Evolutionary conservation across 2,329 filamentous ascomycete genomes (phyloP).

Genomic region (Chrysosphaeria jannelii): DNA sequence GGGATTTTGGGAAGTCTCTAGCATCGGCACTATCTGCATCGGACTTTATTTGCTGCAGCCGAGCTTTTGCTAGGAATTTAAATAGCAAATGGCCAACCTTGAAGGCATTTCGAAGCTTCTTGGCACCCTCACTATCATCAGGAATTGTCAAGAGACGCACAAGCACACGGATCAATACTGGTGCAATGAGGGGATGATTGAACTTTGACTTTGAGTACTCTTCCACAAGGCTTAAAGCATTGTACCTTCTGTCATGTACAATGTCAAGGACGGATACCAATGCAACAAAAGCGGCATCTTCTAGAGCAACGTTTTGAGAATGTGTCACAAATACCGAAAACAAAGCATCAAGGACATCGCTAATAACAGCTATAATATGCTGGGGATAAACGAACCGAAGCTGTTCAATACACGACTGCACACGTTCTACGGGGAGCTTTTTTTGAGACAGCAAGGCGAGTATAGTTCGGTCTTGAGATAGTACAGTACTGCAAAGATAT

Average conservation of each 20-base stretch:
- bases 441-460: conserved; percentile 69
- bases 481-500: conserved; percentile 77
- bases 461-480: conserved; percentile 73
- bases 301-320: conserved; percentile 70
- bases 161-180: conserved; percentile 66
- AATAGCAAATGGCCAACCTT: conserved; percentile 84
- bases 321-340: conserved; percentile 81
- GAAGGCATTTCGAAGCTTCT: conserved; percentile 67
- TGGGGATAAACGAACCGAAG: conserved; percentile 89
- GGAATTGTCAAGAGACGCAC: conserved; percentile 57
- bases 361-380: conserved; percentile 82
- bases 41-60: conserved; percentile 59
- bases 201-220: conserved; percentile 70
- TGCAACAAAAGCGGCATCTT: conserved; percentile 75
- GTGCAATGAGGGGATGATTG: conserved; percentile 76
- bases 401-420: conserved; percentile 46
- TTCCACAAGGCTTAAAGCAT: conserved; percentile 69
- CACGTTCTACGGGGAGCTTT: conserved; percentile 37
- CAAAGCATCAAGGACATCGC: conserved; percentile 65
- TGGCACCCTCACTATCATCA: conserved; percentile 52
- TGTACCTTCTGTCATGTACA: conserved; percentile 80
- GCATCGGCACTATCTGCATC: conserved; percentile 23
- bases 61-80: conserved; percentile 78
- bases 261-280: conserved; percentile 76
- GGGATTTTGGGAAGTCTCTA: conserved; percentile 59